Evolutionary conservation across 1,139 yeast species (phyloP).

Genomic region (Magnusiomyces suaveolens): DNA sequence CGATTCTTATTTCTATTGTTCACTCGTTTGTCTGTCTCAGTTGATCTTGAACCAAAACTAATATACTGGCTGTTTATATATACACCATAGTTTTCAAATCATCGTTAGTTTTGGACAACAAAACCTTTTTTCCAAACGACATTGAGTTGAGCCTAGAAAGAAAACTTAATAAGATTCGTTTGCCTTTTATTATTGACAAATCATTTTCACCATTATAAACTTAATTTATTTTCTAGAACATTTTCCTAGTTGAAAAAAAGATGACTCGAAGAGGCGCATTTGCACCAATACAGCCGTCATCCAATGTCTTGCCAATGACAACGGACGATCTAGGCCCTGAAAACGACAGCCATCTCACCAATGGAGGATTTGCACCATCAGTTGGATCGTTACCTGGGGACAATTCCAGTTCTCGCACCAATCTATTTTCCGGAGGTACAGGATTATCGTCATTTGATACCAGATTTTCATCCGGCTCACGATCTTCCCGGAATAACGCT

Average conservation of each 20-base stretch:
- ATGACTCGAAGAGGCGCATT: neutral
- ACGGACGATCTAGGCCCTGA: neutral
- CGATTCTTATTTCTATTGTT: no score
- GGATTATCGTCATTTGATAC: neutral
- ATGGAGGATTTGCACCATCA: neutral
- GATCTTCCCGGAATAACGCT: neutral
- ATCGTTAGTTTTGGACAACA: no score
- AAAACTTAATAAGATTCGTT: no score
- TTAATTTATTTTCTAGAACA: neutral
- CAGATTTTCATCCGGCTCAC: neutral
- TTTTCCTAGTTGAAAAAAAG: neutral
- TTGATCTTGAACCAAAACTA: neutral
- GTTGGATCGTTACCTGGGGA: neutral
- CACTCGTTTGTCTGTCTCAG: no score
- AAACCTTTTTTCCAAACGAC: no score
- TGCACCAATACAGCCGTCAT: neutral
- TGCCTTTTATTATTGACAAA: neutral
- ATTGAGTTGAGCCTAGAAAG: no score
- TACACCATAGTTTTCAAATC: no score
- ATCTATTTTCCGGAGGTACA: neutral
- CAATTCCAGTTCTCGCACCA: no score
- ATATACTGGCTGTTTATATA: no score
- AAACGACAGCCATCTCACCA: neutral
- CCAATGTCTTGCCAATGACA: neutral
- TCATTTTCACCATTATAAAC: neutral